Base-by-base conservation (phyloP, 345 rosid species). In the Hypericum androsaemum region DNA sequence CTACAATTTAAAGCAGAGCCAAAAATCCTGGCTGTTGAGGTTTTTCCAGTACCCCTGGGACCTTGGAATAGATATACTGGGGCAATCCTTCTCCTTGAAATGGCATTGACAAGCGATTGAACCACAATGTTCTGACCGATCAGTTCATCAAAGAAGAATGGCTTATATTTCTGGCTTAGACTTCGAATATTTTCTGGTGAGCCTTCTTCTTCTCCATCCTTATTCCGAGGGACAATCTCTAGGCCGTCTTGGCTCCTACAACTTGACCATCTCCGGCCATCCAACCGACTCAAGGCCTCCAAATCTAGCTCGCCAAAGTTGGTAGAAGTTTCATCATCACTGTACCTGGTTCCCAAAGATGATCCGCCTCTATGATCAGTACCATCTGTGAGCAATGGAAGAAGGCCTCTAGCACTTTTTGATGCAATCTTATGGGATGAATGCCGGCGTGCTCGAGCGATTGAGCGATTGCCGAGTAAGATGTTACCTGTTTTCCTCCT, bases 21-120 rank as follows among this genome's bases (percentile, higher is more conserved):
- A 69, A 92, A 92, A 53, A 88, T 84, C 64, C 82, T 83, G 2
- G 98, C 95, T 1, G 88, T 68, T 39, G 96, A 92, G 54, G 96
- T 77, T 70, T 92, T 92, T 36, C 96, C 98, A 6, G 89, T 84
- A 45, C 98, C 98, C 0, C 98, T 86, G 3, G 96, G 95, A 50
- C 98, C 98, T 54, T 88, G 98, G 63, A 92, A 92, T 53, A 92
- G 88, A 77, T 92, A 92, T 50, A 92, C 78, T 14, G 89, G 94
- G 44, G 96, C 94, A 45, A 92, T 78, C 76, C 88, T 85, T 60
- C 81, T 80, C 65, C 84, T 77, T 48, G 76, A 71, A 41, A 83
- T 64, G 52, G 98, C 84, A 69, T 73, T 92, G 48, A 54, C 64
- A 52, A 92, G 78, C 7, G 98, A 88, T 5, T 88, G 96, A 62